phyloP scores from a whole-genome alignment of 2,329 filamentous ascomycete species.

The Clarireedia hainanense region DNA sequence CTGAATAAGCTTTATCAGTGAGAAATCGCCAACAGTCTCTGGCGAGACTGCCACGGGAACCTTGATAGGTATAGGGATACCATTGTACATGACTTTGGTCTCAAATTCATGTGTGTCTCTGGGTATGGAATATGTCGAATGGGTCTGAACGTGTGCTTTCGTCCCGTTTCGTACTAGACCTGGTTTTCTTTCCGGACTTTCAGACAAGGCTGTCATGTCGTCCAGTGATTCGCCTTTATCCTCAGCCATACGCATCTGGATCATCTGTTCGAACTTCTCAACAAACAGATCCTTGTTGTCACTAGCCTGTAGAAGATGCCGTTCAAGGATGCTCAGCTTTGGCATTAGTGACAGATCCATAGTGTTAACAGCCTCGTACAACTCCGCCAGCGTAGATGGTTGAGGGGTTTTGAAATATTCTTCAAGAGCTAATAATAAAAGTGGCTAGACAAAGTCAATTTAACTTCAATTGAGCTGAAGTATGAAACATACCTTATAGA shows the following conservation, averaged over 20 bases:
- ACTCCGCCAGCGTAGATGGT: slow-evolving; percentile 75
- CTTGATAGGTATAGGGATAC: slow-evolving; percentile 93
- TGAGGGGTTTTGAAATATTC: slow-evolving; percentile 94
- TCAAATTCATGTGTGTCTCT: slow-evolving; percentile 98
- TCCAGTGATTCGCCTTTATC: slow-evolving; percentile 40
- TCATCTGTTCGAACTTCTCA: slow-evolving; percentile 95
- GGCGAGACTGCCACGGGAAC: slow-evolving; percentile 88
- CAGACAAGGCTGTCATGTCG: slow-evolving; percentile 38
- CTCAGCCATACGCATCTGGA: slow-evolving; percentile 69
- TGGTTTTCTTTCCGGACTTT: slow-evolving; percentile 34
- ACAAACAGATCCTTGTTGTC: slow-evolving; percentile 95
- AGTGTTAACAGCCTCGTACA: slow-evolving; percentile 88
- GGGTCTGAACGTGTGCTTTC: slow-evolving; percentile 54
- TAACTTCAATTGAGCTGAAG: background rate
- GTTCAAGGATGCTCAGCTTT: slow-evolving; percentile 72
- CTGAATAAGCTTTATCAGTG: slow-evolving; percentile 91
- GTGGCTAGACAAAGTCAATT: slow-evolving; percentile 48
- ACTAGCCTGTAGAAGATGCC: slow-evolving; percentile 77
- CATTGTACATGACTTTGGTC: slow-evolving; percentile 90
- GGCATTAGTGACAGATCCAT: slow-evolving; percentile 98
- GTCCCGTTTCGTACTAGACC: slow-evolving; percentile 47
- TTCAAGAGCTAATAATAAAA: slow-evolving; percentile 83
- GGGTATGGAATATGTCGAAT: slow-evolving; percentile 65
- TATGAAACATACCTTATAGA: slow-evolving; percentile 70
- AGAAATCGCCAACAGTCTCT: slow-evolving; percentile 96